These are phyloP conservation scores for Acrodontium crateriforme DNA, from an alignment of 2,329 filamentous ascomycete species.

Conservation along the genomic window DNA sequence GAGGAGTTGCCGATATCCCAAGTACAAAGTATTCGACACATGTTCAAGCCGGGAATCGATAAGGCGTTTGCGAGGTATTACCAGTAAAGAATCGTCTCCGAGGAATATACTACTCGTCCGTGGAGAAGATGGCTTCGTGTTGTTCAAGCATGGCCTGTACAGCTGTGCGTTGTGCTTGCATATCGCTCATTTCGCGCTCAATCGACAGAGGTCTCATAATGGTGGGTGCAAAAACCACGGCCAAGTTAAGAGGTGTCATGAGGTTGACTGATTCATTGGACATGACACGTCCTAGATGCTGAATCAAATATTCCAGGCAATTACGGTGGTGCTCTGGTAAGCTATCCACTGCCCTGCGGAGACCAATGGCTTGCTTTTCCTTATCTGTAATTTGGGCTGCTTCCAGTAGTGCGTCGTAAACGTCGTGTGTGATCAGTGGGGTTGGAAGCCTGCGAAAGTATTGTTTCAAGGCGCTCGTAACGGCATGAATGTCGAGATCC, in stretches of 20 bases:
- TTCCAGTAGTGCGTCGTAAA: constrained; percentile 81
- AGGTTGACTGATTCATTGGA: constrained; percentile 72
- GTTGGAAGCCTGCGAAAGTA: constrained; percentile 90
- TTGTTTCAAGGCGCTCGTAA: constrained; percentile 91
- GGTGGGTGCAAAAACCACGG: constrained; percentile 93
- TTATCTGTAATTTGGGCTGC: constrained; percentile 47
- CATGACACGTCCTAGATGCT: constrained; percentile 81
- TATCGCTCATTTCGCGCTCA: constrained; percentile 90
- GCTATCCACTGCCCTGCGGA: constrained; percentile 60
- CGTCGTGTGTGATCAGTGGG: constrained; percentile 79
- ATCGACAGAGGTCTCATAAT: constrained; percentile 87
- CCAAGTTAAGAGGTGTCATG: constrained; percentile 93
- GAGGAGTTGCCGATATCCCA: too few relatives aligned
- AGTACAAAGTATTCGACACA: too few relatives aligned
- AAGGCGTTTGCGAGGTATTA: too few relatives aligned
- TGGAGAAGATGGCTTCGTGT: not conserved
- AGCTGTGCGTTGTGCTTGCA: constrained; percentile 81
- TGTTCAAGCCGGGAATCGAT: too few relatives aligned
- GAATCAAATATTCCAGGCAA: constrained; percentile 83
- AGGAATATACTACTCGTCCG: too few relatives aligned
- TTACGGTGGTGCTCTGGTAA: constrained; percentile 76
- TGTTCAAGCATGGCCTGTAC: constrained; percentile 80
- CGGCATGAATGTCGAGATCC: constrained; percentile 85
- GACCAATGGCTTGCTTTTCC: constrained; percentile 53
- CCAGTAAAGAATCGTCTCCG: too few relatives aligned